These are phyloP conservation scores for Coleophoma cylindrospora DNA, from an alignment of 2,329 filamentous ascomycete genomes.

Conservation along the genomic window DNA sequence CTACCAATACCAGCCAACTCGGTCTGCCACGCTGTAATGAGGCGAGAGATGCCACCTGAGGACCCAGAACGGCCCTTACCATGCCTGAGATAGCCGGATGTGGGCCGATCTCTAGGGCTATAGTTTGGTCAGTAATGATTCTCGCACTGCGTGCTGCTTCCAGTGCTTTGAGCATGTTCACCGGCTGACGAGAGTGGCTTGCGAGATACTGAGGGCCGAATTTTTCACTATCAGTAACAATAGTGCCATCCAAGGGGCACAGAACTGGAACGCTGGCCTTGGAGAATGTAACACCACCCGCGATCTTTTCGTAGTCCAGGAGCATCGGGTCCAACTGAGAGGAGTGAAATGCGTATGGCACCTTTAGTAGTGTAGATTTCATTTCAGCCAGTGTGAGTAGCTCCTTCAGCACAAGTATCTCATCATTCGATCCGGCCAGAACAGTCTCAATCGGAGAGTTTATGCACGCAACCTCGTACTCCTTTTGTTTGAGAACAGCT, in stretches of 20 bases:
- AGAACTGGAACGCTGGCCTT: conserved; percentile 54
- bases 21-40: conserved; percentile 49
- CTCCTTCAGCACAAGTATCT: too few relatives aligned
- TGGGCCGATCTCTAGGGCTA: conserved; percentile 67
- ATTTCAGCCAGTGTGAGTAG: too few relatives aligned
- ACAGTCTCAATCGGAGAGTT: conserved; percentile 72
- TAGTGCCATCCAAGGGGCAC: conserved; percentile 58
- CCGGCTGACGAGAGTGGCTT: conserved; percentile 59
- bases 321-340: conserved; percentile 58
- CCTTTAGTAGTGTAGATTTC: too few relatives aligned
- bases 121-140: conserved; percentile 57
- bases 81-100: conserved; percentile 63
- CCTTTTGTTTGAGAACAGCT: too few relatives aligned
- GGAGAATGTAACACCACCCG: conserved; percentile 46
- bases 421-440: conserved; percentile 49
- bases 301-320: conserved; percentile 48
- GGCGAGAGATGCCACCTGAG: conserved; percentile 27
- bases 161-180: conserved; percentile 62
- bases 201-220: conserved; percentile 58
- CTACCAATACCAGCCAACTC: too few relatives aligned
- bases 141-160: conserved; percentile 49
- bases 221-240: conserved; percentile 52
- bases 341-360: conserved; percentile 62
- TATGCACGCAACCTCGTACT: conserved; percentile 54
- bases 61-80: conserved; percentile 56